Evolutionary conservation across 768 basidiomycete genomes (phyloP), one percentile per base, ranked within the genome.

Genomic region (Strobilomyces confusus): DNA sequence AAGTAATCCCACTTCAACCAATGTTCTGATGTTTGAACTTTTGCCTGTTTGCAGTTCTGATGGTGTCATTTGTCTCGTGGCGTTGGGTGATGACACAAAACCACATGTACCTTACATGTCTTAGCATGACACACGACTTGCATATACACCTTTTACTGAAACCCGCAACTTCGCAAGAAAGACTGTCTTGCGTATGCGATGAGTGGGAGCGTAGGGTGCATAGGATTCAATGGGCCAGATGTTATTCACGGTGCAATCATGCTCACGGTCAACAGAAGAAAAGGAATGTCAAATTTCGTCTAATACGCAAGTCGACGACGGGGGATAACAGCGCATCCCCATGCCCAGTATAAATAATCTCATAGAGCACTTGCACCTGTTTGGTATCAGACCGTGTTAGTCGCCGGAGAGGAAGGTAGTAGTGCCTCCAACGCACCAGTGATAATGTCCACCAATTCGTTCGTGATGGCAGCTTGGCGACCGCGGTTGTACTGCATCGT

Each of bases 401-500:
- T 8, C 20, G n/a, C 1, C 25, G 7, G 13, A 32, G 4, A 3
- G 14, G 14, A 45, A 15, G 15, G 9, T 4, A 20, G 11, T 9
- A 17, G 17, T 14, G 13, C 3, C 5, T 17, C 3, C 8, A 23
- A 72, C 81, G 60, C 54, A 91, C 91, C 91, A 62, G 91, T 93
- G 63, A 92, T 92, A 62, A 92, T 92, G 72, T 92, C 91, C 58
- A 92, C 89, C 66, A 92, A 76, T 75, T 95, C 92, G 76, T 94
- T 95, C 57, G 94, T 98, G 68, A 98, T 98, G 61, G 93, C 87
- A 59, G 94, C 94, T 78, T 98, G 94, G 69, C 94, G 91, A 79
- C 95, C 94, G 82, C 94, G 90, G 72, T 98, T 98, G 82, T 95
- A 98, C 72, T 95, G 81, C 87, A 97, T 88, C 71, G 89, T 88